These are phyloP conservation scores for Saccharomycopsis sp. DNA, from an alignment of 805 yeast species.

Conservation along the genomic window DNA sequence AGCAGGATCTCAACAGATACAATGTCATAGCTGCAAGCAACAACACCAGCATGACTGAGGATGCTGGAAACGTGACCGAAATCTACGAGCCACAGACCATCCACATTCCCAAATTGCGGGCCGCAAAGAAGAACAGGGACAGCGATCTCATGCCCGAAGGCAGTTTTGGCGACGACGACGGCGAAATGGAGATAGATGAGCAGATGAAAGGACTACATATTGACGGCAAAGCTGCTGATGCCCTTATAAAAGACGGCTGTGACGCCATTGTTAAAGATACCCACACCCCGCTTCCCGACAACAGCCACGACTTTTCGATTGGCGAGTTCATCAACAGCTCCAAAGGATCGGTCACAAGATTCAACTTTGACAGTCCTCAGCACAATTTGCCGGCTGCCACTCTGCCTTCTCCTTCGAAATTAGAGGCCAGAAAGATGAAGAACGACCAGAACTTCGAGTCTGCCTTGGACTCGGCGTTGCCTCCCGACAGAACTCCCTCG, in stretches of 20 bases:
- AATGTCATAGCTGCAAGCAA: neutral
- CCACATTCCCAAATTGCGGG: constrained; percentile 12
- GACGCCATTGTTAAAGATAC: neutral
- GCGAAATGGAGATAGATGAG: constrained; percentile 9
- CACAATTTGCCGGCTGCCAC: neutral
- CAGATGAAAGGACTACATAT: constrained; percentile 12
- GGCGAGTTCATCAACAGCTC: constrained; percentile 11
- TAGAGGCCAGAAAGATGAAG: constrained; percentile 5
- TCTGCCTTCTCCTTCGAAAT: constrained; percentile 3
- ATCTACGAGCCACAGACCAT: constrained; percentile 2
- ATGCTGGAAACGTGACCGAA: constrained; percentile 6
- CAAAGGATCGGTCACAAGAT: constrained; percentile 9
- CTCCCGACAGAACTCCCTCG: constrained; percentile 20
- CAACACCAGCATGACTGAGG: neutral
- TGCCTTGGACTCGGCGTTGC: constrained; percentile 19
- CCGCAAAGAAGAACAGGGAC: neutral
- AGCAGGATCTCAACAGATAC: constrained; percentile 10
- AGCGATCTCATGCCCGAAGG: neutral
- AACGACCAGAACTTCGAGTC: constrained; percentile 11
- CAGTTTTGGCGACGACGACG: constrained; percentile 6
- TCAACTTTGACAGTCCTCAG: constrained; percentile 1
- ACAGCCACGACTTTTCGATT: neutral
- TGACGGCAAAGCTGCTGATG: neutral
- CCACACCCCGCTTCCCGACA: neutral
- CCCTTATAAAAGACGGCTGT: neutral